These are phyloP conservation scores for Staphylotrichum tortipilum DNA, from an alignment of 495 filamentous ascomycete species.

Conservation along the genomic window DNA sequence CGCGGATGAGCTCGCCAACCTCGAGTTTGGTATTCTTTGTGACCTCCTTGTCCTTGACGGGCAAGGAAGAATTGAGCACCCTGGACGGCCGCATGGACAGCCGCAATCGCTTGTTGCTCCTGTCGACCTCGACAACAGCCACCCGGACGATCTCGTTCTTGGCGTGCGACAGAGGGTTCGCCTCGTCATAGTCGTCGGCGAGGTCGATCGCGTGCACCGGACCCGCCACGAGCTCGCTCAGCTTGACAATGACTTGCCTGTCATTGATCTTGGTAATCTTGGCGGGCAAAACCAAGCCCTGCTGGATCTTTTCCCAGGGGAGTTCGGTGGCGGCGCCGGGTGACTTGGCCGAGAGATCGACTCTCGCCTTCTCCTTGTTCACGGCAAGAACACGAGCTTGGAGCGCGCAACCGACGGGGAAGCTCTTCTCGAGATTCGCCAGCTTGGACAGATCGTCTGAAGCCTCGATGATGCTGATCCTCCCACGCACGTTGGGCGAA, in stretches of 20 bases:
- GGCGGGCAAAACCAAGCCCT: conserved; percentile 71
- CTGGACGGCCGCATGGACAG: conserved; percentile 81
- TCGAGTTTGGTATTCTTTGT: conserved; percentile 58
- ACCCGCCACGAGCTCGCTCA: conserved; percentile 66
- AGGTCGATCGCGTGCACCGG: conserved; percentile 70
- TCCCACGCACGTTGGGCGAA: conserved; percentile 81
- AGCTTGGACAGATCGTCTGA: conserved; percentile 75
- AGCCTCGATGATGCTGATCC: conserved; percentile 70
- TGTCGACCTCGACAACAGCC: conserved; percentile 71
- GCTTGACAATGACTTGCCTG: conserved; percentile 69
- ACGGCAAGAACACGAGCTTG: conserved; percentile 67
- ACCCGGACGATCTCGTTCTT: conserved; percentile 83
- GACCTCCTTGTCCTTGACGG: conserved; percentile 76
- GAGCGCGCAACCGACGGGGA: conserved; percentile 80
- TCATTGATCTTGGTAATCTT: conserved; percentile 83
- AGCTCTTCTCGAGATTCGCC: conserved; percentile 66
- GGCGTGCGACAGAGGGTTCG: conserved; percentile 47
- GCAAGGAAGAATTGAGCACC: conserved; percentile 75
- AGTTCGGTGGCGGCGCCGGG: conserved; percentile 44
- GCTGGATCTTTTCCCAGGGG: conserved; percentile 57
- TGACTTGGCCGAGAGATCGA: conserved; percentile 73
- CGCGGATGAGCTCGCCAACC: conserved; percentile 71
- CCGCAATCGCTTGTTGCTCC: conserved; percentile 68
- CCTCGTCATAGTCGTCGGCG: conserved; percentile 75
- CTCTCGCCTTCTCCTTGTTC: conserved; percentile 59